Percentiles rank a stretch among this genome's conserved stretches.
These are phyloP conservation scores for Aspergillus candidus DNA, from an alignment of 2,329 filamentous ascomycete species.

Conservation along the genomic window DNA sequence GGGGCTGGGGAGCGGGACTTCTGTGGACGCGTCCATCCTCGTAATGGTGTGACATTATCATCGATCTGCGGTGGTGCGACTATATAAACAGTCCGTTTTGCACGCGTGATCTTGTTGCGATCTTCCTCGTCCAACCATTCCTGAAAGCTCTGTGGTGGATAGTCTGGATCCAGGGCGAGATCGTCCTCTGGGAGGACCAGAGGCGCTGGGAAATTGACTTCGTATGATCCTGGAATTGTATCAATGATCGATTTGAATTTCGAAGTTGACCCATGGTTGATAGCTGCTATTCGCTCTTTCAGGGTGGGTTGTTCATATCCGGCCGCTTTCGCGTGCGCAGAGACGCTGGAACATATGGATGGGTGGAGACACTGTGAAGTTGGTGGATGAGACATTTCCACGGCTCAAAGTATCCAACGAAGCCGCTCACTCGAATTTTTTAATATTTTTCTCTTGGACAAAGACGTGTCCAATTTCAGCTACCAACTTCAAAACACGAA, in stretches of 20 bases:
- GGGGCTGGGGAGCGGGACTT: neutral
- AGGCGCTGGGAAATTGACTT: slow-evolving; percentile 50
- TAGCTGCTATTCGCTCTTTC: slow-evolving; percentile 20
- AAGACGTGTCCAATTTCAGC: too few relatives aligned
- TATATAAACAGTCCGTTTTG: slow-evolving; percentile 51
- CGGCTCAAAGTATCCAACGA: neutral
- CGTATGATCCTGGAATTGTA: slow-evolving; percentile 1
- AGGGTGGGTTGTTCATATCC: slow-evolving; percentile 27
- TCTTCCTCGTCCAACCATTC: slow-evolving; percentile 44
- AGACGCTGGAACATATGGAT: slow-evolving; percentile 13
- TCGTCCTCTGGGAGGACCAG: slow-evolving; percentile 56
- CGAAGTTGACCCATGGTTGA: slow-evolving; percentile 1
- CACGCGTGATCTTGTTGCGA: slow-evolving; percentile 46
- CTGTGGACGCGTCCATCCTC: slow-evolving; percentile 34
- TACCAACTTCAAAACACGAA: too few relatives aligned
- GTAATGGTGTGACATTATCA: slow-evolving; percentile 34
- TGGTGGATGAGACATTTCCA: neutral
- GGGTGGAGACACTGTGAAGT: slow-evolving; percentile 4
- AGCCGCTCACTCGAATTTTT: neutral
- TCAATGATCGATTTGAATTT: neutral
- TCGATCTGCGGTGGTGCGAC: slow-evolving; percentile 41
- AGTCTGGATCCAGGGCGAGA: slow-evolving; percentile 49
- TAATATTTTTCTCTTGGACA: too few relatives aligned
- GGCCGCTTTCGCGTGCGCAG: slow-evolving; percentile 29
- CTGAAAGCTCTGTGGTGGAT: slow-evolving; percentile 47